These are phyloP conservation scores for Trichoderma sp. DNA, from an alignment of 2,329 filamentous ascomycete genomes.

Conservation along the genomic window DNA sequence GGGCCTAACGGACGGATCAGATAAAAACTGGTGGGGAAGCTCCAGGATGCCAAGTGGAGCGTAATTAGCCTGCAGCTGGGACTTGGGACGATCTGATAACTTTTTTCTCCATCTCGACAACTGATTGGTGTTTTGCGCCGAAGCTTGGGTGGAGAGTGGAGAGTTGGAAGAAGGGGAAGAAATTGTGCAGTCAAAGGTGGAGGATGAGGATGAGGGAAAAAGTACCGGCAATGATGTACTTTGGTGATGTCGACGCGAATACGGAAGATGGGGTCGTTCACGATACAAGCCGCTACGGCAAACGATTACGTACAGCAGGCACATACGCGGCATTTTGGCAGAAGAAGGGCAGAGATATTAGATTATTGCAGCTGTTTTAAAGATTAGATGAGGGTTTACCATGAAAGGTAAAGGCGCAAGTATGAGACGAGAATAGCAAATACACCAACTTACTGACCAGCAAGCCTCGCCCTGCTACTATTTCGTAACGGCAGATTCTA, in stretches of 20 bases:
- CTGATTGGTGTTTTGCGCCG: conserved; percentile 1
- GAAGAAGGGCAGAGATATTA: background rate
- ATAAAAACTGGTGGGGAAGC: conserved; percentile 7
- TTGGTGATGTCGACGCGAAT: background rate
- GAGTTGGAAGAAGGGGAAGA: background rate
- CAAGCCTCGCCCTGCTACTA: too few species aligned
- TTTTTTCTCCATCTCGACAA: background rate
- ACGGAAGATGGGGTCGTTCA: background rate
- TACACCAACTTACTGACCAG: too few species aligned
- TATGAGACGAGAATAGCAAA: too few species aligned
- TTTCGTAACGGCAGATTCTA: too few species aligned
- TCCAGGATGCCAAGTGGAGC: background rate
- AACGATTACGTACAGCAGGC: background rate
- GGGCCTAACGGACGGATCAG: conserved; percentile 5
- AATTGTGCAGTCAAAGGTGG: background rate
- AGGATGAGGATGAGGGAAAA: background rate
- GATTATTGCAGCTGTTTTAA: background rate
- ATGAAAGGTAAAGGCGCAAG: background rate
- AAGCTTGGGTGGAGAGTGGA: background rate
- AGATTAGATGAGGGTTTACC: background rate
- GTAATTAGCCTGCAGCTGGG: background rate
- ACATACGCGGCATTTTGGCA: background rate
- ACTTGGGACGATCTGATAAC: conserved; percentile 15
- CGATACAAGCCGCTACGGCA: background rate
- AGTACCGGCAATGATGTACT: background rate